A percentile compares a stretch with the other conserved stretches of the same genome.
These are phyloP conservation scores for Solanum verrucosum DNA, from an alignment of 257 asterid genomes.

Conservation along the genomic window DNA sequence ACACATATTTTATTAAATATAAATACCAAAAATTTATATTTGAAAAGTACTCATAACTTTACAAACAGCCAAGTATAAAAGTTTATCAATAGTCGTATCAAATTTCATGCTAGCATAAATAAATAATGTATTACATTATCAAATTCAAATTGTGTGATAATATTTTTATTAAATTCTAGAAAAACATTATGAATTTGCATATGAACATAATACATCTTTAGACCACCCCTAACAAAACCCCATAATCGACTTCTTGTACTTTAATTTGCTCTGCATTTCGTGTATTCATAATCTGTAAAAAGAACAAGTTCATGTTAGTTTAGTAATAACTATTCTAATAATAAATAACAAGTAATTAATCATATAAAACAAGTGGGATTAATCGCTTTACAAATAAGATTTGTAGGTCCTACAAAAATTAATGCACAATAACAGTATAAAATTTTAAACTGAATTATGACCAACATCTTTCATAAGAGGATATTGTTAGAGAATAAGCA, in stretches of 20 bases:
- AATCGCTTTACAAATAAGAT: not conserved
- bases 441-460: not conserved
- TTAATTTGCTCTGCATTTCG: not conserved
- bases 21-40: not conserved
- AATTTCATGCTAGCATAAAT: not conserved
- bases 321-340: not conserved
- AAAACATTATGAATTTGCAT: not conserved
- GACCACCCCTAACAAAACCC: not conserved
- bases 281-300: not conserved
- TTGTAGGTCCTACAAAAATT: not conserved
- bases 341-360: not conserved
- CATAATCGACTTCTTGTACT: not conserved
- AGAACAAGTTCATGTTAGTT: not conserved
- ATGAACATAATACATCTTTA: not conserved
- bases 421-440: no score
- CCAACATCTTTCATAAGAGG: not conserved
- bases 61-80: not conserved
- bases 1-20: not conserved
- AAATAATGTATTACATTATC: not conserved
- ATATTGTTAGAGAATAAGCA: not conserved
- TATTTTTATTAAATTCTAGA: no score
- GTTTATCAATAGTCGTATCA: not conserved
- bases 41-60: not conserved
- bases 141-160: not conserved
- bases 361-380: not conserved